These are phyloP conservation scores for Alternaria arborescens DNA, from an alignment of 2,329 filamentous ascomycete species.

Conservation along the genomic window DNA sequence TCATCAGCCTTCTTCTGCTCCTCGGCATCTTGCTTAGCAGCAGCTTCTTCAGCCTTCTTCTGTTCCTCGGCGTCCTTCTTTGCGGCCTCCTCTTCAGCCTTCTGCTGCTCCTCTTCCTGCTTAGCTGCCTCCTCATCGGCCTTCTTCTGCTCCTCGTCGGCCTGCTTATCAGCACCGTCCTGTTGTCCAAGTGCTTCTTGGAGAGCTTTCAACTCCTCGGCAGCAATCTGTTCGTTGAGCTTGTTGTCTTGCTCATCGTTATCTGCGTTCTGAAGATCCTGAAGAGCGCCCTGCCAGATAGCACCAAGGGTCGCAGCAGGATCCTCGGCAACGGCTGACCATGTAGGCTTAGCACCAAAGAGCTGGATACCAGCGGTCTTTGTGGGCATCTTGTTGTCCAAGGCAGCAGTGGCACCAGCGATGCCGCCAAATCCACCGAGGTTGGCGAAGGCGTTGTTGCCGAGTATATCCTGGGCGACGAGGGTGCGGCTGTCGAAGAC, in stretches of 20 bases:
- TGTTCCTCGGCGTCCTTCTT: conserved; percentile 3
- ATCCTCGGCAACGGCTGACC: conserved; percentile 35
- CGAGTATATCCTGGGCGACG: conserved; percentile 39
- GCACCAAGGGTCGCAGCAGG: conserved; percentile 40
- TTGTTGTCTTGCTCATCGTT: conserved; percentile 35
- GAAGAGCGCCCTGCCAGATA: conserved; percentile 37
- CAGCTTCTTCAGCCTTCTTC: conserved; percentile 1
- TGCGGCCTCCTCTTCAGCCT: neutral
- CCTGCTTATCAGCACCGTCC: conserved; percentile 1
- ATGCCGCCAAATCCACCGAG: conserved; percentile 22
- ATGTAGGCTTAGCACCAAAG: conserved; percentile 39
- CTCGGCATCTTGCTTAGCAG: conserved; percentile 5
- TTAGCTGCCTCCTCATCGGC: conserved; percentile 10
- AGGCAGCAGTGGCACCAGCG: conserved; percentile 22
- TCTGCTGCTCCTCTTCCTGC: conserved; percentile 3
- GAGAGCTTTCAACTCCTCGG: conserved; percentile 29
- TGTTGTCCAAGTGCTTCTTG: conserved; percentile 8
- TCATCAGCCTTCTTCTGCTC: conserved; percentile 4
- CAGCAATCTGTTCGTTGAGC: conserved; percentile 32
- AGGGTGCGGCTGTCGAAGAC: conserved; percentile 39
- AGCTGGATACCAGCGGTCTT: conserved; percentile 39
- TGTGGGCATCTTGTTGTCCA: conserved; percentile 24
- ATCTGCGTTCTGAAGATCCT: conserved; percentile 36
- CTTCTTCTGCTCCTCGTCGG: conserved; percentile 15
- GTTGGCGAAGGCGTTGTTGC: conserved; percentile 23